Evolutionary conservation across 2,329 filamentous ascomycete genomes (phyloP), one percentile per base, ranked within the genome.

Genomic region (Curvularia spicifera): DNA sequence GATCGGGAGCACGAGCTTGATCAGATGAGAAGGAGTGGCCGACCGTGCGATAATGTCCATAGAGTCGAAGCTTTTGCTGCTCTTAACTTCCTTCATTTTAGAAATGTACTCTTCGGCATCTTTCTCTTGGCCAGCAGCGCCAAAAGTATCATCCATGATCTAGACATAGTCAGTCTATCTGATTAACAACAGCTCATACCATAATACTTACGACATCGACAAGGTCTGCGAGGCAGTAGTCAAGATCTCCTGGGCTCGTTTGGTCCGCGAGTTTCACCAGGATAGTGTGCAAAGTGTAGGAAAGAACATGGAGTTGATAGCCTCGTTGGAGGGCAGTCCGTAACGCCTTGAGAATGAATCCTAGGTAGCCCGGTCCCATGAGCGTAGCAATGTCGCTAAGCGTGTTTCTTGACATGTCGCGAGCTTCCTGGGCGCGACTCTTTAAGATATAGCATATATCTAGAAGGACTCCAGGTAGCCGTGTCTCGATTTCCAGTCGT

Each of bases 81-180:
- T 95, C 81, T 97, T 98, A 56, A 99, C 89, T 78, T 99, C 95
- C 77, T 96, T 97, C 89, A 96, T 97, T 77, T 94, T 91, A 74
- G 88, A 97, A 55, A 90, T 89, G 75, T 99, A 99, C 52, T 93
- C 95, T 68, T 97, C 93, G 0, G 94, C 94, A 69, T 99, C 95
- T 78, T 99, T 99, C 73, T 99, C 94, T 78, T 97, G 91, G 1
- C 95, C 95, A 33, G 90, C 90, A 5, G 88, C 87, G 29, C 96
- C 96, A 72, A 99, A 99, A 12, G 96, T 95, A 73, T 99, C 96
- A 71, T 99, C 95, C 91, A 99, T 95, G 63, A 98, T 40, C 56
- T 58, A 28, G 5, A 26, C 0, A 10, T 15, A 4, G n/a, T 58
- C 29, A 58, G 56, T 31, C 33, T 29, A 26, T 12, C 29, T 44